Evolutionary conservation across 2,329 filamentous ascomycete species (phyloP), one percentile per base, ranked within the genome.

Genomic region (Colletotrichum graminicola): DNA sequence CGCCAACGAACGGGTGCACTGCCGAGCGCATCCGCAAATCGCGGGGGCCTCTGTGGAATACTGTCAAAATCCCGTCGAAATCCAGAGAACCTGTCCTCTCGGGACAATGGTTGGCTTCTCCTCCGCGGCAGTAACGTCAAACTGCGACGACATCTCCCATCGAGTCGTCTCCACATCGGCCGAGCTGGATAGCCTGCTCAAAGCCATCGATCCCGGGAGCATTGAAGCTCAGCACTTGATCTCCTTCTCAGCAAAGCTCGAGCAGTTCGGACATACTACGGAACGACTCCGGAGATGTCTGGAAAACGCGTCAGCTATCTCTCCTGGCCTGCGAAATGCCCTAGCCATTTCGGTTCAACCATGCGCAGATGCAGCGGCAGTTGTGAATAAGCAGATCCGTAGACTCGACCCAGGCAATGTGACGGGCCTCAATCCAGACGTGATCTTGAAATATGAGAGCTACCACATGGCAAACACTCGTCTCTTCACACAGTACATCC

Each of bases 331-430:
- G 47, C 81, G 81, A 61, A 74, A 73, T 0, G 73, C 76, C 11
- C 63, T 82, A 32, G 75, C 75, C 62, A 73, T 76, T 16, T 76
- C 74, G 12, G 72, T 82, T 1, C 71, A 70, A 29, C 75, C 73
- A 6, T 82, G 80, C 57, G 79, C 80, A 69, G 74, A 68, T 5
- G 73, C 76, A 5, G 73, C 75, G 26, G 79, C 78, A 1, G 74
- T 75, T 21, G 59, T 82, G 47, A 77, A 78, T 51, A 82, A 82
- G 72, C 80, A 82, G 75, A 62, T 80, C 0, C 77, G 79, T 76
- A 75, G 79, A 5, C 67, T 82, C 61, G 76, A 78, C 41, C 66
- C 75, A 0, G 74, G 76, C 26, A 78, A 74, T 26, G 67, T 77
- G 32, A 57, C 60, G 1, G 61, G 70, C 16, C 18, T 80, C 29